A percentile compares a stretch with the other conserved stretches of the same genome.
phyloP scores from a whole-genome alignment of 164 flowering plant genomes.

The Buxus sempervirens region DNA sequence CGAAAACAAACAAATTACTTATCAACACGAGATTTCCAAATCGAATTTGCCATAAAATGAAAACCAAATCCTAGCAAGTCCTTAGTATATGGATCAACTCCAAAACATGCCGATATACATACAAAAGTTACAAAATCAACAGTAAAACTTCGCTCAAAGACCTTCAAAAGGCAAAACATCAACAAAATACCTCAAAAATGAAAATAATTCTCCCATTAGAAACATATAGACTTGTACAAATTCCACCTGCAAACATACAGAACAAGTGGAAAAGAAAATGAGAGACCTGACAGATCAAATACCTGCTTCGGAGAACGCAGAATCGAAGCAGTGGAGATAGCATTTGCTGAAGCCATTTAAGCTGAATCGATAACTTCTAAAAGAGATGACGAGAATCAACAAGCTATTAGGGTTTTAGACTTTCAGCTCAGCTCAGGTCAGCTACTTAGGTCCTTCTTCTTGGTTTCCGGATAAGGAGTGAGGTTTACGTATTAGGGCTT shows the following conservation, averaged over 20 bases:
- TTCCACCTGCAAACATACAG: background rate
- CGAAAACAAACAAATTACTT: too few species aligned
- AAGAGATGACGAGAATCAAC: background rate
- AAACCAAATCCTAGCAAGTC: too few species aligned
- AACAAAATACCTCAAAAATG: background rate
- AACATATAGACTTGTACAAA: background rate
- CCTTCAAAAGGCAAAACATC: background rate
- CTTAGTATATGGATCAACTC: too few species aligned
- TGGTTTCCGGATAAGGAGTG: constrained; percentile 1
- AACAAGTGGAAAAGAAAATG: background rate
- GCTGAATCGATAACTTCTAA: background rate
- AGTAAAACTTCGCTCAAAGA: background rate
- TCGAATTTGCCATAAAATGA: too few species aligned
- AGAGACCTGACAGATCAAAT: background rate
- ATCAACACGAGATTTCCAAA: too few species aligned
- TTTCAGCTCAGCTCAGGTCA: background rate
- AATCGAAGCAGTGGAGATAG: constrained; percentile 54
- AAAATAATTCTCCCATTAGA: background rate
- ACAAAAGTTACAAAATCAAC: too few species aligned
- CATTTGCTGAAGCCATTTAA: constrained; percentile 71
- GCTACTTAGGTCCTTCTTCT: background rate
- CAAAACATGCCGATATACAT: too few species aligned
- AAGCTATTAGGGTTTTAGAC: background rate
- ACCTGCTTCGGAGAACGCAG: constrained; percentile 60
- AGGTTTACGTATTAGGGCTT: constrained; percentile 9